phyloP scores from a whole-genome alignment of 2,329 filamentous ascomycete species.

The Alternaria rosae region DNA sequence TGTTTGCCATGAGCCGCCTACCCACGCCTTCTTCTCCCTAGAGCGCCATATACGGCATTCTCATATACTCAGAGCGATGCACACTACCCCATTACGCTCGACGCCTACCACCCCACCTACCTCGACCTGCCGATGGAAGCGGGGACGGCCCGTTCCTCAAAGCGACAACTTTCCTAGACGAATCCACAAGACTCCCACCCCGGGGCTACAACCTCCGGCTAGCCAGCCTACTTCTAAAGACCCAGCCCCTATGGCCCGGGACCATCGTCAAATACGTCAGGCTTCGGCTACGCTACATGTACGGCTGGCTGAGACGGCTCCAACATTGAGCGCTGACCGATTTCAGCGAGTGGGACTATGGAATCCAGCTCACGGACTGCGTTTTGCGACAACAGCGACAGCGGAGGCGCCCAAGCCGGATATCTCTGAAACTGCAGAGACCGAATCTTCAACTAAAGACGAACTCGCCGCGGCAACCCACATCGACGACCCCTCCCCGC shows the following conservation, averaged over 20 bases:
- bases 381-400: conserved; percentile 16
- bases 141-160: conserved; percentile 25
- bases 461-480: neutral
- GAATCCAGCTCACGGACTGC: conserved; percentile 12
- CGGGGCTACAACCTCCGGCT: neutral
- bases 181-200: neutral
- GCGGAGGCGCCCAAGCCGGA: neutral
- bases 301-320: neutral
- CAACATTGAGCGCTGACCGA: neutral
- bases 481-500: neutral
- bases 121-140: conserved; percentile 26
- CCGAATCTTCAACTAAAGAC: neutral
- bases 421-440: neutral
- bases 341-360: conserved; percentile 10
- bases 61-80: conserved; percentile 9
- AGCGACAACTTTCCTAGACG: conserved; percentile 7
- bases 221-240: neutral
- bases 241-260: neutral
- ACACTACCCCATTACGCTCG: conserved; percentile 11
- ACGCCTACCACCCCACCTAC: conserved; percentile 4
- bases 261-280: neutral
- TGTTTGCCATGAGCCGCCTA: conserved; percentile 23
- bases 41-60: neutral
- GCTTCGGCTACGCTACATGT: conserved; percentile 7
- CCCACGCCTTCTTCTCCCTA: conserved; percentile 6